Conservation (phyloP, 306 rosid genomes). For the Trichosanthes truncata region DNA sequence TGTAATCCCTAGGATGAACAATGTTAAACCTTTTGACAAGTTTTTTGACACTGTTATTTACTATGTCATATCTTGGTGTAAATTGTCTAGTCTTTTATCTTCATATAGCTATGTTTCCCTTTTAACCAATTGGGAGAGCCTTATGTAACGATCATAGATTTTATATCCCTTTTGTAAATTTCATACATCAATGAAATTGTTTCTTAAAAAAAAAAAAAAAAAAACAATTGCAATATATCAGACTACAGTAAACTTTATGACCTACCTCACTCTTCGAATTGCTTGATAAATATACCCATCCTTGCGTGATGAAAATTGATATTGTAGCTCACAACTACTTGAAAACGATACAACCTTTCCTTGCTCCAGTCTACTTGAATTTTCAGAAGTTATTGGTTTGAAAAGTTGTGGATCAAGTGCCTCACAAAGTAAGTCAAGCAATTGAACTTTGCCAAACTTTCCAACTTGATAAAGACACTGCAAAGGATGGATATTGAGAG, state of each 20-base stretch:
- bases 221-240: neutral
- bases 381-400: constrained; percentile 27
- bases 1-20: neutral
- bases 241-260: neutral
- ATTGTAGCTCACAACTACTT: constrained; percentile 28
- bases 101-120: too few species aligned
- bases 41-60: too few species aligned
- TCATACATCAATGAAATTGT: too few species aligned
- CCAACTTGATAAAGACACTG: constrained; percentile 93
- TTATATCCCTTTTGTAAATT: too few species aligned
- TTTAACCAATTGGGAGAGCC: too few species aligned
- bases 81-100: too few species aligned
- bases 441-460: constrained; percentile 40
- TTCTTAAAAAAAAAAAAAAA: too few species aligned
- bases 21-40: too few species aligned
- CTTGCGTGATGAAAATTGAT: constrained; percentile 29
- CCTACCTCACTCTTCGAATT: constrained; percentile 59
- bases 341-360: constrained; percentile 28
- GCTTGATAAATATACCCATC: constrained; percentile 43
- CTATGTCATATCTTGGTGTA: too few species aligned
- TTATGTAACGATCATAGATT: too few species aligned
- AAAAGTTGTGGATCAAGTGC: constrained; percentile 56
- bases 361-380: constrained; percentile 24
- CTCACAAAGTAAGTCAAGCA: constrained; percentile 78
- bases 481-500: constrained; percentile 7